Evolutionary conservation across 2,329 filamentous ascomycete species (phyloP).

Genomic region (Neocatenulostroma microsporum): DNA sequence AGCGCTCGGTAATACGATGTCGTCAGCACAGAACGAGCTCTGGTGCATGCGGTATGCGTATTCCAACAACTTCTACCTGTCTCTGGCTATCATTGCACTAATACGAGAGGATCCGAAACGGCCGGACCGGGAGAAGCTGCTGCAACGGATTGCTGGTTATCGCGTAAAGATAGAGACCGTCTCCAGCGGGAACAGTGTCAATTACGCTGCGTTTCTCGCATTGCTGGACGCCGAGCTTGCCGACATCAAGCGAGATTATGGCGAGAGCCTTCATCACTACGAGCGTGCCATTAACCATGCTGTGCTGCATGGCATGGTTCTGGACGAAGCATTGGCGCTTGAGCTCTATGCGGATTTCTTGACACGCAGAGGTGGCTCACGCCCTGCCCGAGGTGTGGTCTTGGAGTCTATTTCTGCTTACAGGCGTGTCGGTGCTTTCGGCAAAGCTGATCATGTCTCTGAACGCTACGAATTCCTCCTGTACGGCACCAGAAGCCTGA

Average conservation of each 20-base stretch:
- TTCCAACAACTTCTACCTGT: slow-evolving; percentile 36
- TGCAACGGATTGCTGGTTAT: slow-evolving; percentile 48
- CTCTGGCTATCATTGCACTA: slow-evolving; percentile 34
- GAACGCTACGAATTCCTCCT: slow-evolving; percentile 61
- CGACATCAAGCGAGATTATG: slow-evolving; percentile 42
- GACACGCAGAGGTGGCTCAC: slow-evolving; percentile 54
- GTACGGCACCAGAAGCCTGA: slow-evolving; percentile 53
- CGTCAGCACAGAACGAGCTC: slow-evolving; percentile 29
- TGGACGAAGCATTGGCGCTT: slow-evolving; percentile 66
- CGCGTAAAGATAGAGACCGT: slow-evolving; percentile 57
- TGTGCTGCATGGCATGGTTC: slow-evolving; percentile 55
- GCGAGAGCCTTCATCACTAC: slow-evolving; percentile 54
- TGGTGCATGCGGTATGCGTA: slow-evolving; percentile 40
- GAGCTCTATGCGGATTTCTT: slow-evolving; percentile 68
- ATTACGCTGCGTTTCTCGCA: slow-evolving; percentile 63
- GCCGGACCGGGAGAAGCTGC: slow-evolving; percentile 39
- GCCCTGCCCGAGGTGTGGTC: slow-evolving; percentile 62
- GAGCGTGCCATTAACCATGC: slow-evolving; percentile 67
- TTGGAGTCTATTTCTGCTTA: slow-evolving; percentile 62
- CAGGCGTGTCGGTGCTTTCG: slow-evolving; percentile 59
- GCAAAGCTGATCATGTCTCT: slow-evolving; percentile 60
- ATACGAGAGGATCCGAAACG: slow-evolving; percentile 32
- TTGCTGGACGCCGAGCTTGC: slow-evolving; percentile 61
- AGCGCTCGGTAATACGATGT: slow-evolving; percentile 34
- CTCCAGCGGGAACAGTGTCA: slow-evolving; percentile 57